A percentile compares a stretch with the other conserved stretches of the same genome.
phyloP scores from a whole-genome alignment of 2,329 filamentous ascomycete species.

The Scytalidium sp. region DNA sequence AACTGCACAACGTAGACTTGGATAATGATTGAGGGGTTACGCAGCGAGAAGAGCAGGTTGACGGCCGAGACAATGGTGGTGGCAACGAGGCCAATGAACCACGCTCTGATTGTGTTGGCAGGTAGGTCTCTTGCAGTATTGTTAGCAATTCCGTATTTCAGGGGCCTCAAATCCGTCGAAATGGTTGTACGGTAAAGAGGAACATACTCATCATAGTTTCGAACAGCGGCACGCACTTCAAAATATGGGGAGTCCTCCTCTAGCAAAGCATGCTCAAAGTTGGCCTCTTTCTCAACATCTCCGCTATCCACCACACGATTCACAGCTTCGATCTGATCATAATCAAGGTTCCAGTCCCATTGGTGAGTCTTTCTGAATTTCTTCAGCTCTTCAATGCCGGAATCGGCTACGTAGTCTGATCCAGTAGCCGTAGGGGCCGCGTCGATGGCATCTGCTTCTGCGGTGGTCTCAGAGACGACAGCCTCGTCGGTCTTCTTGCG shows the following conservation, averaged over 20 bases:
- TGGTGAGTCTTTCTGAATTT: conserved; percentile 2
- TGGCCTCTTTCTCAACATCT: conserved; percentile 7
- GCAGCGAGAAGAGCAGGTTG: conserved; percentile 27
- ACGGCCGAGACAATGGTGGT: conserved; percentile 15
- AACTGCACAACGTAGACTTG: conserved; percentile 23
- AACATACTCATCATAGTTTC: conserved; percentile 63
- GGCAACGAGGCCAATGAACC: conserved; percentile 39
- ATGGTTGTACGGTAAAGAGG: conserved; percentile 62
- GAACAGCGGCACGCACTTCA: conserved; percentile 52
- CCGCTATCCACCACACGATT: conserved; percentile 2
- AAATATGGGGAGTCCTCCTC: conserved; percentile 54
- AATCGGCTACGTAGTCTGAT: not conserved
- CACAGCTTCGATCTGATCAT: conserved; percentile 6
- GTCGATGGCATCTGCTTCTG: not conserved
- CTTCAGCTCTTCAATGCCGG: not conserved
- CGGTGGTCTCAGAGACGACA: not conserved
- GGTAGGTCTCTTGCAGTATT: conserved; percentile 42
- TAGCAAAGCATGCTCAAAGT: conserved; percentile 6
- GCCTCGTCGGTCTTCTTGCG: not conserved
- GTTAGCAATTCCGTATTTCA: not conserved
- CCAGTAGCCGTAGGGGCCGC: not conserved
- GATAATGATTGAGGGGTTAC: conserved; percentile 38
- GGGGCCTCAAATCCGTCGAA: not conserved
- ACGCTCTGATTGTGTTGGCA: conserved; percentile 63
- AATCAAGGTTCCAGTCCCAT: conserved; percentile 9